Conservation (phyloP, 768 basidiomycete genomes). For the Leccinum disarticulatum region DNA sequence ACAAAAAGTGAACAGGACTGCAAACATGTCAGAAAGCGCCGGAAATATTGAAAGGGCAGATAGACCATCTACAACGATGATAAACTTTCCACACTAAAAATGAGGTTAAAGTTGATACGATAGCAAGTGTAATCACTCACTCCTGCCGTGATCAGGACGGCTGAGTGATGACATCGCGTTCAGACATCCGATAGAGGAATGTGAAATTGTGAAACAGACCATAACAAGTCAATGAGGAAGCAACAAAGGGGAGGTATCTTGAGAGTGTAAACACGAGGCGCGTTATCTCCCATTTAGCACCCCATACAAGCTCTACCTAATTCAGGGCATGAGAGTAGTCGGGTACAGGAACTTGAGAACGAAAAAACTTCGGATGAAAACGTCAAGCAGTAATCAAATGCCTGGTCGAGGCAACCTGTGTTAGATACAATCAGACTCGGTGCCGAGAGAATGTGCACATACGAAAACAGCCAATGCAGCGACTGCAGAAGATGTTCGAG, state of each 20-base stretch:
- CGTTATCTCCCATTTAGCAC: conserved; percentile 15
- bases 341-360: too few species aligned
- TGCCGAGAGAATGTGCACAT: not conserved
- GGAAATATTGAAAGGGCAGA: not conserved
- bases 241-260: conserved; percentile 28
- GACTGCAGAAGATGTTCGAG: conserved; percentile 6
- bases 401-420: conserved; percentile 1
- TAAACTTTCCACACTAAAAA: conserved; percentile 17
- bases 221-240: conserved; percentile 19
- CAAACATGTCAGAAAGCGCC: not conserved
- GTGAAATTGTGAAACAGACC: conserved; percentile 6
- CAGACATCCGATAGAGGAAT: not conserved
- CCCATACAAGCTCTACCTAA: conserved; percentile 15
- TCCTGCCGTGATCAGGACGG: not conserved
- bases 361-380: conserved; percentile 19
- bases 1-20: conserved; percentile 15
- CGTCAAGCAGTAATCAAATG: conserved; percentile 26
- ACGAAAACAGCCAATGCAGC: conserved; percentile 22
- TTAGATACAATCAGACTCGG: not conserved
- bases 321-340: not conserved
- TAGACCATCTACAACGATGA: conserved; percentile 10
- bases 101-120: not conserved
- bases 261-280: conserved; percentile 26
- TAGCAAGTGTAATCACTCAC: conserved; percentile 2
- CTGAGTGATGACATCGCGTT: conserved; percentile 4